A percentile compares a stretch with the other conserved stretches of the same genome.
Evolutionary conservation across 495 filamentous ascomycete species (phyloP).

Genomic region (Paragyromitra xinjiangensis): DNA sequence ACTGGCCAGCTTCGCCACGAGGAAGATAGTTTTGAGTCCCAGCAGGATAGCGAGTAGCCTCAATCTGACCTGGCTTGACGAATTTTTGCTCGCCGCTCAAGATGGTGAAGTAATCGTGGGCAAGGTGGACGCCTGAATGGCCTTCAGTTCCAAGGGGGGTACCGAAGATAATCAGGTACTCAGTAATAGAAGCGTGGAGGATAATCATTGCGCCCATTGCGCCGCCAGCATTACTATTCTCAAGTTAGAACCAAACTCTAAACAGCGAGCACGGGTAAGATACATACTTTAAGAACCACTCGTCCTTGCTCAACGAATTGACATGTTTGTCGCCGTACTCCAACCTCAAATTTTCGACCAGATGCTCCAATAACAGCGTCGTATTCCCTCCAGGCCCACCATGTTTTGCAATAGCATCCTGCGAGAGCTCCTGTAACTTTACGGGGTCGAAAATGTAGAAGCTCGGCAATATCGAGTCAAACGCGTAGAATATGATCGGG

Average conservation of each 20-base stretch:
- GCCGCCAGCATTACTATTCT: conserved; percentile 74
- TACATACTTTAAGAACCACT: conserved; percentile 73
- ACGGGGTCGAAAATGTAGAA: conserved; percentile 80
- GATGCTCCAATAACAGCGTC: conserved; percentile 66
- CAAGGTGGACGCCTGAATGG: conserved; percentile 84
- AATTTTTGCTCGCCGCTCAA: conserved; percentile 76
- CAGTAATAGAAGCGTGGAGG: conserved; percentile 78
- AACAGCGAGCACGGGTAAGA: not conserved
- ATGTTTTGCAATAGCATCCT: conserved; percentile 70
- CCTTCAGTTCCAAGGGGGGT: conserved; percentile 89
- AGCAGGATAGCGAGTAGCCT: conserved; percentile 76
- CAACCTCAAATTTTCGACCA: conserved; percentile 61
- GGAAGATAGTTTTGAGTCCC: conserved; percentile 80
- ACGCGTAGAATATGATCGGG: conserved; percentile 67
- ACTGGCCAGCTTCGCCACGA: conserved; percentile 83
- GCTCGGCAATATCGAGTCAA: conserved; percentile 73
- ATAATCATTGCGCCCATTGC: conserved; percentile 93
- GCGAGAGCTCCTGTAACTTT: conserved; percentile 73
- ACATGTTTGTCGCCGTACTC: conserved; percentile 64
- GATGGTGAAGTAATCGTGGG: conserved; percentile 94
- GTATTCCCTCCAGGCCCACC: conserved; percentile 70
- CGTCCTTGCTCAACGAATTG: conserved; percentile 65
- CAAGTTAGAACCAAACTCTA: conserved; percentile 44
- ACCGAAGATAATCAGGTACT: conserved; percentile 84
- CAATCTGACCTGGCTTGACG: conserved; percentile 73